Percentiles rank a stretch among this genome's conserved stretches.
phyloP scores from a whole-genome alignment of 2,329 filamentous ascomycete genomes.

The Trichoderma sp. region DNA sequence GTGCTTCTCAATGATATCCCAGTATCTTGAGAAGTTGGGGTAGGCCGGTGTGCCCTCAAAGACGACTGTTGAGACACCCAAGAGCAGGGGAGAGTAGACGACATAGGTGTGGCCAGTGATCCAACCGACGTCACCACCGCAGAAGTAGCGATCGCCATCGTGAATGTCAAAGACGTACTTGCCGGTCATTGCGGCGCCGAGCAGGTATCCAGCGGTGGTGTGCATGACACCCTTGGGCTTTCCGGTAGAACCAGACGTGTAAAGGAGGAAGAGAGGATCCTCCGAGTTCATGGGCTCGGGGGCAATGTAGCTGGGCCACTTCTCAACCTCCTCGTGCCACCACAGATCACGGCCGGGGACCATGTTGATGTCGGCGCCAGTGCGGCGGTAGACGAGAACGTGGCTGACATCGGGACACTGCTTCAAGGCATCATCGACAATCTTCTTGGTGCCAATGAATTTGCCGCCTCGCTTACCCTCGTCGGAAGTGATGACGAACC shows the following conservation, averaged over 20 bases:
- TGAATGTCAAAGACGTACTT: constrained; percentile 99
- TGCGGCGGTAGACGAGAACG: constrained; percentile 92
- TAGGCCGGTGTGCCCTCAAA: constrained; percentile 98
- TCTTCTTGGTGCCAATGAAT: constrained; percentile 97
- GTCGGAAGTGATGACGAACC: constrained; percentile 94
- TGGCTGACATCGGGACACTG: constrained; percentile 87
- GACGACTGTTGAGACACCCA: constrained; percentile 92
- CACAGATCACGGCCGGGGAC: constrained; percentile 86
- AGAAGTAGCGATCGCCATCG: constrained; percentile 91
- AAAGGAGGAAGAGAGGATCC: constrained; percentile 95
- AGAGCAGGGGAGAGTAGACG: constrained; percentile 89
- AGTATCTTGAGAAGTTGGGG: constrained; percentile 97
- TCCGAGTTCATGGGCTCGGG: constrained; percentile 90
- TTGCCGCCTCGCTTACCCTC: constrained; percentile 98
- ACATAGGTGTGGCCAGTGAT: constrained; percentile 99
- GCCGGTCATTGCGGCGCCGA: constrained; percentile 88
- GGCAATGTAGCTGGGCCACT: constrained; percentile 90
- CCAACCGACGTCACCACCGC: constrained; percentile 97
- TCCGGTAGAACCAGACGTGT: constrained; percentile 95
- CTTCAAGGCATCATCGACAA: constrained; percentile 95
- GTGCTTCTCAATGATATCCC: constrained; percentile 97
- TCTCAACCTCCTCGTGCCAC: constrained; percentile 99
- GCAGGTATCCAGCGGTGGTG: constrained; percentile 91
- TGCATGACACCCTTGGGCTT: constrained; percentile 99
- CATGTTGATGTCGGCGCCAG: constrained; percentile 89